Percentiles rank a stretch among this genome's conserved stretches.
Evolutionary conservation across 2,329 filamentous ascomycete genomes (phyloP).

Genomic region (Aspergillus sp.): DNA sequence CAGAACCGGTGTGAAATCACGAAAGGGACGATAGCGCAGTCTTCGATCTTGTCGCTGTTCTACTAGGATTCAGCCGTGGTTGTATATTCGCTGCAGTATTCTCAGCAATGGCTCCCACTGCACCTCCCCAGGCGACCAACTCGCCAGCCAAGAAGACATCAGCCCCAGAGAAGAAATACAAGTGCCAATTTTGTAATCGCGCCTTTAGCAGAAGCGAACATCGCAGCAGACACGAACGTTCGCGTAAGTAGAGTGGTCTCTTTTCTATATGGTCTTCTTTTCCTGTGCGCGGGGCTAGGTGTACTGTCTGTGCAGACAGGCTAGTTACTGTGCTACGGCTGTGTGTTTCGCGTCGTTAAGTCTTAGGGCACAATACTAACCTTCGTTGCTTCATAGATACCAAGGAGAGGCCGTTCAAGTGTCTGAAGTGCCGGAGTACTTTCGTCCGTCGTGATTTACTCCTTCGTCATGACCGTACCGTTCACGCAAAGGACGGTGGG

Average conservation of each 20-base stretch:
- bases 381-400: slow-evolving; percentile 66
- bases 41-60: slow-evolving; percentile 27
- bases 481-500: slow-evolving; percentile 97
- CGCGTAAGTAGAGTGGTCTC: slow-evolving; percentile 71
- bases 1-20: slow-evolving; percentile 47
- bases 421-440: slow-evolving; percentile 95
- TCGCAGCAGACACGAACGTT: slow-evolving; percentile 93
- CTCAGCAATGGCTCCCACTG: slow-evolving; percentile 44
- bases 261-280: background rate
- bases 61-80: slow-evolving; percentile 30
- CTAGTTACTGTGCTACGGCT: background rate
- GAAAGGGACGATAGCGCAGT: slow-evolving; percentile 42
- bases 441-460: slow-evolving; percentile 97
- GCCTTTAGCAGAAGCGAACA: slow-evolving; percentile 98
- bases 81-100: slow-evolving; percentile 19
- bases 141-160: slow-evolving; percentile 78
- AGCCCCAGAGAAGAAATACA: slow-evolving; percentile 96
- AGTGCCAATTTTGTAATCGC: slow-evolving; percentile 97
- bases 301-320: background rate
- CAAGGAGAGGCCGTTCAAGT: slow-evolving; percentile 98
- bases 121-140: slow-evolving; percentile 68
- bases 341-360: no score
- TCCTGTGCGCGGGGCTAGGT: slow-evolving; percentile 1
- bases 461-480: slow-evolving; percentile 94
- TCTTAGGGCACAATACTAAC: background rate